Base-by-base conservation (phyloP, 805 yeast genomes). In the Wickerhamomyces mucosus region DNA sequence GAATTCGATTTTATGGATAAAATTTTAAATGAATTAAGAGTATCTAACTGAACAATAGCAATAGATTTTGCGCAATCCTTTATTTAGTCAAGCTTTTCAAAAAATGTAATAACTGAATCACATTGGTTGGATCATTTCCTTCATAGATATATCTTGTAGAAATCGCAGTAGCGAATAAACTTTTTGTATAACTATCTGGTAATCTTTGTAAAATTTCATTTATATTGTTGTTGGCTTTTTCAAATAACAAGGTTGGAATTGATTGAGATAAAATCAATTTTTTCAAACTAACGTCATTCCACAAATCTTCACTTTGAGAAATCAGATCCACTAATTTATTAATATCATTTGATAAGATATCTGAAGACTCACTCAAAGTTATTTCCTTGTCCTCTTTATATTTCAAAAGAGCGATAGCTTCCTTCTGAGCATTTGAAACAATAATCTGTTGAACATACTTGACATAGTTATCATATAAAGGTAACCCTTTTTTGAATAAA, bases 321-420 rank as follows among this genome's bases (percentile, higher is more conserved):
- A 89, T 71, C 61, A 86, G 94, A 51, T 84, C 95, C 31, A 78
- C 82, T 43, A 88, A 67, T 44, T 79, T 75, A 58, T 85, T 88
- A 55, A 88, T 88, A 20, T 94, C 78, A 38, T 67, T 66, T 7
- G 95, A 83, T 34, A 88, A 65, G 45, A 75, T 74, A 55, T 88
- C 95, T n/a, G 94, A 81, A 40, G 86, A 67, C 38, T 68, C 76
- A 21, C 77, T 65, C 51, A 71, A 56, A 4, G 76, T 69, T 44
- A 66, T 67, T 17, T 79, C 79, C 5, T 85, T 75, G 26, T 59
- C 53, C 44, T 71, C 63, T 45, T 76, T 75, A 50, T 85, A 74
- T 42, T 69, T 61, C 95, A 96, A 86, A 50, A 89, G 66, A 40
- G 84, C 80, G 47, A 78, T 77, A 53, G 94, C 94, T 62, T 89